A percentile compares a stretch with the other conserved stretches of the same genome.
Evolutionary conservation across 83 land plant genomes (phyloP).

Genomic region (Isoetes engelmannii): DNA sequence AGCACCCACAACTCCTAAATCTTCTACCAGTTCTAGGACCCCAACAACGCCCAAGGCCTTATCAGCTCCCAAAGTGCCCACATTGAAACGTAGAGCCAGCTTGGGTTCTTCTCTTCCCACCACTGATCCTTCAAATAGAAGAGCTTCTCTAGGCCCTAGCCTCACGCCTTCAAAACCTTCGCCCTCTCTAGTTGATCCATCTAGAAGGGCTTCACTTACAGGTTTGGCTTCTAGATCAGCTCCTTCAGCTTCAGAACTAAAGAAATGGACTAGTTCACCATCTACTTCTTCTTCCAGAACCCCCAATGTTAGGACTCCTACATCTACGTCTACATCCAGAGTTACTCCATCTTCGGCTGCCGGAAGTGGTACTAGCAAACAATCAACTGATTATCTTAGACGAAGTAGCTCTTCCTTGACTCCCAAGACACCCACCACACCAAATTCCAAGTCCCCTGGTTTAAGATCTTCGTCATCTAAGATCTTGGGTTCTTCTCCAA

Average conservation of each 20-base stretch:
- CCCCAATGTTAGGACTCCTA: too few relatives aligned
- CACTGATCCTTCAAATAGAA: not conserved
- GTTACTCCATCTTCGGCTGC: constrained; percentile 8
- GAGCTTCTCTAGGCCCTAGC: constrained; percentile 4
- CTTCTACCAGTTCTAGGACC: not conserved
- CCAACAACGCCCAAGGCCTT: not conserved
- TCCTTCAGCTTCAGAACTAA: constrained; percentile 7
- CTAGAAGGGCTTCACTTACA: constrained; percentile 5
- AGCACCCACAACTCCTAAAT: constrained; percentile 1
- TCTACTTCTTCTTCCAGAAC: too few relatives aligned
- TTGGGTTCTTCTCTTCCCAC: constrained; percentile 3
- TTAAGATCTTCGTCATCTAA: not conserved
- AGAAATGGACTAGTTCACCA: constrained; percentile 9
- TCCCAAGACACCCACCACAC: too few relatives aligned
- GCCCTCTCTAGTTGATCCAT: constrained; percentile 12
- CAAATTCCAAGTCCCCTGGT: not conserved
- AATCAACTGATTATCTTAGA: not conserved
- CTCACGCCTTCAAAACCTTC: constrained; percentile 3
- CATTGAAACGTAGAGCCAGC: not conserved
- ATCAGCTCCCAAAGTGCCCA: not conserved
- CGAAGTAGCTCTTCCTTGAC: constrained; percentile 3
- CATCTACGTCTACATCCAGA: not conserved
- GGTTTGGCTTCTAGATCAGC: constrained; percentile 5
- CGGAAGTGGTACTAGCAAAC: not conserved
- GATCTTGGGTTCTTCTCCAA: not conserved